phyloP scores from a whole-genome alignment of 2,329 filamentous ascomycete genomes.

The Pseudopithomyces maydicus region DNA sequence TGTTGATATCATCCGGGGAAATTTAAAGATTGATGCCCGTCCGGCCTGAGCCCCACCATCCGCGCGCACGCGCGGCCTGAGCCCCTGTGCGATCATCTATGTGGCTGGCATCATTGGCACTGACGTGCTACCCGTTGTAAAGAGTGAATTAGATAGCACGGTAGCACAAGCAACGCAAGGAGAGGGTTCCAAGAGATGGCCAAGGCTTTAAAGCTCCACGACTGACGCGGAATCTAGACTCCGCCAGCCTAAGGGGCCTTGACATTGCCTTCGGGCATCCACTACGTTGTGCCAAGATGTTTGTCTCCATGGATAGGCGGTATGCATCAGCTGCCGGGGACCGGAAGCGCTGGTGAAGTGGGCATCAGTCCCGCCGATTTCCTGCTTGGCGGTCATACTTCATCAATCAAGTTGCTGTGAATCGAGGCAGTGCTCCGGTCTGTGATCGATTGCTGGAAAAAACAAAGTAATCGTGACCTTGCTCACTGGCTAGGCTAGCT shows the following conservation, averaged over 20 bases:
- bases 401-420: not conserved
- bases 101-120: slow-evolving; percentile 30
- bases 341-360: slow-evolving; percentile 19
- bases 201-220: slow-evolving; percentile 33
- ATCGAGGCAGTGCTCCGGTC: not conserved
- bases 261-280: slow-evolving; percentile 24
- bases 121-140: slow-evolving; percentile 43
- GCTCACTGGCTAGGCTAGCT: not conserved
- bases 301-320: slow-evolving; percentile 26
- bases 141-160: slow-evolving; percentile 32
- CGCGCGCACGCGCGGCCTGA: slow-evolving; percentile 33
- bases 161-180: slow-evolving; percentile 45
- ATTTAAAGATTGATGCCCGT: slow-evolving; percentile 22
- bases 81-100: slow-evolving; percentile 20
- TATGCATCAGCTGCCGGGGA: slow-evolving; percentile 18
- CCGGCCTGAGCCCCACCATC: slow-evolving; percentile 23
- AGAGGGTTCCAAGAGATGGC: slow-evolving; percentile 37
- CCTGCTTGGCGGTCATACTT: not conserved
- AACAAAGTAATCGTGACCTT: not conserved
- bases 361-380: not conserved
- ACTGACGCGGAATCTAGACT: slow-evolving; percentile 32
- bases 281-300: slow-evolving; percentile 24
- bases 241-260: slow-evolving; percentile 33
- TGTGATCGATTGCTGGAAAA: not conserved
- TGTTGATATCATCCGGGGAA: slow-evolving; percentile 22